Conservation (phyloP, 768 basidiomycete genomes). For the Lyophyllum shimeji region DNA sequence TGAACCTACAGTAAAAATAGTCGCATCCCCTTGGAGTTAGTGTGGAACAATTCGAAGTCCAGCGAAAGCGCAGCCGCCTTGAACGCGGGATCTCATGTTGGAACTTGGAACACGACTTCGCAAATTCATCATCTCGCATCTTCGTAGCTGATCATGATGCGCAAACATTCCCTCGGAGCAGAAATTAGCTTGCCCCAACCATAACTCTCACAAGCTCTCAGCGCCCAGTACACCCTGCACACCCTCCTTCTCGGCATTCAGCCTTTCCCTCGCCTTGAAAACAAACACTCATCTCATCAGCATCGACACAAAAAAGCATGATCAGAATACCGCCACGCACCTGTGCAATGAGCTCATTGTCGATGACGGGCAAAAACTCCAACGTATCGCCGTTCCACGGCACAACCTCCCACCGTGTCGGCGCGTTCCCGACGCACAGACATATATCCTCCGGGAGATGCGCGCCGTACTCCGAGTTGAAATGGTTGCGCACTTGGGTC, state of each 20-base stretch:
- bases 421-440: slow-evolving; percentile 70
- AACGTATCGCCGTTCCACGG: slow-evolving; percentile 53
- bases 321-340: slow-evolving; percentile 22
- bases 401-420: slow-evolving; percentile 70
- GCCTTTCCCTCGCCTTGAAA: slow-evolving; percentile 14
- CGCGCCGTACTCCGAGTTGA: slow-evolving; percentile 71
- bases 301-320: neutral
- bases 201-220: slow-evolving; percentile 7
- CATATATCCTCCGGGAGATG: slow-evolving; percentile 82
- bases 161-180: too few relatives aligned
- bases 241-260: slow-evolving; percentile 15
- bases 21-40: too few relatives aligned
- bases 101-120: too few relatives aligned
- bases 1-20: too few relatives aligned
- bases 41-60: too few relatives aligned
- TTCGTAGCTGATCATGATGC: too few relatives aligned
- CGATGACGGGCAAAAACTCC: slow-evolving; percentile 65
- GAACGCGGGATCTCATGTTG: too few relatives aligned
- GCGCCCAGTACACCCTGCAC: neutral
- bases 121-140: too few relatives aligned
- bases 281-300: neutral
- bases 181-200: too few relatives aligned
- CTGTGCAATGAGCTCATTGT: slow-evolving; percentile 55
- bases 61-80: too few relatives aligned
- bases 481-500: slow-evolving; percentile 56